Percentiles rank a stretch among this genome's conserved stretches.
Evolutionary conservation across 192 early-diverging fungal genomes (phyloP).

Genomic region (Phlyctochytrium arcticum): DNA sequence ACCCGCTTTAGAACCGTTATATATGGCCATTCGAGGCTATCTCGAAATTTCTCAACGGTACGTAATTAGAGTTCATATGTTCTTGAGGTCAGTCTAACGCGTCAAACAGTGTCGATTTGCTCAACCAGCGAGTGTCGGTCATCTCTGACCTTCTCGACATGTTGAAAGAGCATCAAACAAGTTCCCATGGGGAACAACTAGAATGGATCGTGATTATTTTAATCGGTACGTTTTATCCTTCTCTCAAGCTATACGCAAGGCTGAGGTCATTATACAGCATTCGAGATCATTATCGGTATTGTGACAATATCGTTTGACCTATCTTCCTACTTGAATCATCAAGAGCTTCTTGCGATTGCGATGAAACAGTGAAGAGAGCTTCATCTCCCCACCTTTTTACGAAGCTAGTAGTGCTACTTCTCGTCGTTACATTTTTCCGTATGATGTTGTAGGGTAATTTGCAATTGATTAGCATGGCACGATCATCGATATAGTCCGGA

Average conservation of each 20-base stretch:
- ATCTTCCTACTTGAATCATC: conserved; percentile 19
- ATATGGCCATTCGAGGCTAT: conserved; percentile 74
- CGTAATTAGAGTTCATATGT: background rate
- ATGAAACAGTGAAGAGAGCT: no score
- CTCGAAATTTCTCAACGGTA: conserved; percentile 56
- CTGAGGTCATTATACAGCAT: conserved; percentile 5
- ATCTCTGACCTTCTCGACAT: conserved; percentile 88
- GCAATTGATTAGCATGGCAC: no score
- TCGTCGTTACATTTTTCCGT: no score
- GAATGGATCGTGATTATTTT: conserved; percentile 96
- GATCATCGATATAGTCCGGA: no score
- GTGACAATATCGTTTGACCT: conserved; percentile 37
- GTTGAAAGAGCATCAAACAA: conserved; percentile 90
- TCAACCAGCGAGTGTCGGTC: conserved; percentile 90
- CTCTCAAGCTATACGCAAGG: background rate
- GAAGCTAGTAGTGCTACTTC: no score
- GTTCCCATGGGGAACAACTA: conserved; percentile 83
- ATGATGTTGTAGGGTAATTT: no score
- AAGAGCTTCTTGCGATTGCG: no score
- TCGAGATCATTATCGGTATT: conserved; percentile 41
- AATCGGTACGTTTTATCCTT: conserved; percentile 49
- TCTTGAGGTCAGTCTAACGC: background rate
- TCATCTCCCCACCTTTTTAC: no score
- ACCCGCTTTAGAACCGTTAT: conserved; percentile 68
- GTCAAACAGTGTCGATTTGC: conserved; percentile 64